Base-by-base conservation (phyloP, 345 rosid genomes). In the Angophora floribunda region DNA sequence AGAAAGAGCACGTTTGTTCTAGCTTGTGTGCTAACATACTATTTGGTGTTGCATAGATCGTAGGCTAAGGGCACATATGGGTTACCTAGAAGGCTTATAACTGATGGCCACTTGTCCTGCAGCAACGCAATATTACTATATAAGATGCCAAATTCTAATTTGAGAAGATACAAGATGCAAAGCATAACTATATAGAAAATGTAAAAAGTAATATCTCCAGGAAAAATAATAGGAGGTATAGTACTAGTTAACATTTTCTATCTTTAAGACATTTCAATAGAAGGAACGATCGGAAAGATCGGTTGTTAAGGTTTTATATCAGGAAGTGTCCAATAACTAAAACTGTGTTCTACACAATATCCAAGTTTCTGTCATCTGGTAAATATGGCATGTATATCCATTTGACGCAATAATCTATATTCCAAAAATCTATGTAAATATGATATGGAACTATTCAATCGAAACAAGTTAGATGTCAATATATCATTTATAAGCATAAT, bases 1-100 rank as follows among this genome's bases (percentile, higher is more conserved):
- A 22, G 61, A 8, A 21, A 55, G 0, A 55, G 61, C 61, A 55
- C 9, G 0, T 9, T 55, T 28, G 61, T 55, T 55, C 0, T 0
- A 55, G 61, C 22, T 55, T 55, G 61, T 55, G 61, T 55, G 61
- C 61, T 55, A 22, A 55, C 61, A 26, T 55, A 55, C 22, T 22
- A 55, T 55, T 28, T 55, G 61, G 61, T 12, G 61, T 21, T 28
- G 61, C 61, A 55, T 55, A 55, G 22, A 55, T 55, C 61, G 61
- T 55, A 21, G 21, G 5, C 22, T 22, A 0, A 55, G 61, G 61
- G 12, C 61, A 22, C 61, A 55, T 55, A 55, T 55, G 61, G 28
- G 61, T 22, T 55, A 22, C 61, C 61, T 55, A 22, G 61, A 55
- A 22, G 21, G 61, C 61, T 0, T 55, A 55, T 22, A 55, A 55